phyloP scores from a whole-genome alignment of 1,284 basidiomycete genomes.

The Prillingera fragicola region DNA sequence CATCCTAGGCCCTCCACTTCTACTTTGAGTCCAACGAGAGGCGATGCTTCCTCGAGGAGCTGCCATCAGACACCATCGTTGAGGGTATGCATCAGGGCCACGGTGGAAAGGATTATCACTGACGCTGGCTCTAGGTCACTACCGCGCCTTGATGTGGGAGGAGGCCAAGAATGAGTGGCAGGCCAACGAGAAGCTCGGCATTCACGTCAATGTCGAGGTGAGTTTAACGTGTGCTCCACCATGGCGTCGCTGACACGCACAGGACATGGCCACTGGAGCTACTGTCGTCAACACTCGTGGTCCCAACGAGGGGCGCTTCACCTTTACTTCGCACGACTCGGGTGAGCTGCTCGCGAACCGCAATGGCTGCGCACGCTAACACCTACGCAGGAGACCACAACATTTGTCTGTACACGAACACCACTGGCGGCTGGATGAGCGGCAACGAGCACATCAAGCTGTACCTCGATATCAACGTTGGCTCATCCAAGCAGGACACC shows the following conservation, averaged over 20 bases:
- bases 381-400: conserved; percentile 73
- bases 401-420: conserved; percentile 88
- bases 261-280: conserved; percentile 35
- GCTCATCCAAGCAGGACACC: conserved; percentile 70
- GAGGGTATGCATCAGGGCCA: conserved; percentile 60
- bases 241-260: conserved; percentile 3
- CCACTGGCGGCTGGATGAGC: conserved; percentile 72
- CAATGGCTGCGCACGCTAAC: not conserved
- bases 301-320: conserved; percentile 84
- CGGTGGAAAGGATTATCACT: not conserved
- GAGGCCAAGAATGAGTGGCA: conserved; percentile 65
- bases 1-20: conserved; percentile 69
- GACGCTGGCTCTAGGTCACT: conserved; percentile 63
- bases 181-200: conserved; percentile 72
- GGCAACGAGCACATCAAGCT: conserved; percentile 79
- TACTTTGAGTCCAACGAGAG: conserved; percentile 88
- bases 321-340: conserved; percentile 92
- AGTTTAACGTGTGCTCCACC: conserved; percentile 38
- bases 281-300: conserved; percentile 79
- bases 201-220: conserved; percentile 85
- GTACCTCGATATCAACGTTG: conserved; percentile 89
- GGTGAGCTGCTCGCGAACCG: conserved; percentile 16
- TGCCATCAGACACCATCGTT: conserved; percentile 93
- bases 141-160: conserved; percentile 85
- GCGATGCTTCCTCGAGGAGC: conserved; percentile 93